Evolutionary conservation across 2,329 filamentous ascomycete species (phyloP).

Genomic region (Zymoseptoria ardabiliae): DNA sequence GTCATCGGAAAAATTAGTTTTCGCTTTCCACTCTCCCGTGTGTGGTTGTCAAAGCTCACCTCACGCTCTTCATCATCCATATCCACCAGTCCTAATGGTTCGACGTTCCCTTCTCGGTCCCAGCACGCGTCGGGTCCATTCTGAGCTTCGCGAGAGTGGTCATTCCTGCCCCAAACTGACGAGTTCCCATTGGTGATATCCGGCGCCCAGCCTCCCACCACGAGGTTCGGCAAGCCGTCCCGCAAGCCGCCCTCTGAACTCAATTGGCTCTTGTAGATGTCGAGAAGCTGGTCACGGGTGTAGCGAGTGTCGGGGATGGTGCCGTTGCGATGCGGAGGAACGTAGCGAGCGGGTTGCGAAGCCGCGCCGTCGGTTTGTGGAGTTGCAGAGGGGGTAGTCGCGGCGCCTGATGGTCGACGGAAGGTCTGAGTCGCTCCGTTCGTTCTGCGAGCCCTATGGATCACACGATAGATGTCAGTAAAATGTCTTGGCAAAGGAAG

Average conservation of each 20-base stretch:
- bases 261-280: constrained; percentile 58
- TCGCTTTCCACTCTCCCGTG: neutral
- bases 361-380: constrained; percentile 25
- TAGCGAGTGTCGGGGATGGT: constrained; percentile 56
- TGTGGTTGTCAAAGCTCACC: constrained; percentile 33
- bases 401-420: constrained; percentile 55
- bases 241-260: constrained; percentile 54
- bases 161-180: constrained; percentile 66
- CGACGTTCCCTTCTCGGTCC: constrained; percentile 63
- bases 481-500: neutral
- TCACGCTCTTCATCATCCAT: constrained; percentile 63
- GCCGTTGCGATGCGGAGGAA: constrained; percentile 58
- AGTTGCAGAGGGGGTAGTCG: constrained; percentile 42
- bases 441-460: constrained; percentile 53
- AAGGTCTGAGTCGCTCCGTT: constrained; percentile 63
- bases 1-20: constrained; percentile 6
- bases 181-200: constrained; percentile 57
- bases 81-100: constrained; percentile 65
- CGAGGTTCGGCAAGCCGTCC: constrained; percentile 59
- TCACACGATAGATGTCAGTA: neutral
- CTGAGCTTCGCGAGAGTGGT: constrained; percentile 60
- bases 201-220: constrained; percentile 72
- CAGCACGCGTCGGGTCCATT: constrained; percentile 89
- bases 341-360: constrained; percentile 40
- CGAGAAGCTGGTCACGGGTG: constrained; percentile 69